Conservation (phyloP, 2,329 filamentous ascomycete genomes). For the Colletotrichum sp. region DNA sequence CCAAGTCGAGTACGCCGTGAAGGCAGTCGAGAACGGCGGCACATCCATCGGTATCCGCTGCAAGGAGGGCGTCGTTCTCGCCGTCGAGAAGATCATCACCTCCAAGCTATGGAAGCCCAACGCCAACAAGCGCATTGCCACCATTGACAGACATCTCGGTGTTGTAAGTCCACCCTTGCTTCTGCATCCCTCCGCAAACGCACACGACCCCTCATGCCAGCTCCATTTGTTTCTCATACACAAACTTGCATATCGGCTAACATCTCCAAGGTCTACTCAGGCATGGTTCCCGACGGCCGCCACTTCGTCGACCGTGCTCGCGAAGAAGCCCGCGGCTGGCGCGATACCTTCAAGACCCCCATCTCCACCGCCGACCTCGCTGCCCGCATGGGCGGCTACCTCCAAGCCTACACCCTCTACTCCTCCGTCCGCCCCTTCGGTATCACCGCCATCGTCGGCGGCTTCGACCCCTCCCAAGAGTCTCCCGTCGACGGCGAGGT, state of each 20-base stretch:
- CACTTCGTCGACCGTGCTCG: slow-evolving; percentile 95
- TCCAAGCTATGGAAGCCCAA: slow-evolving; percentile 95
- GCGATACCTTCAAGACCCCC: slow-evolving; percentile 91
- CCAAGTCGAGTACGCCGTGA: slow-evolving; percentile 98
- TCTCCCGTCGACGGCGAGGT: slow-evolving; percentile 89
- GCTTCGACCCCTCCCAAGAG: slow-evolving; percentile 90
- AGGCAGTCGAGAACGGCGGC: slow-evolving; percentile 97
- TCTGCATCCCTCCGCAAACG: not conserved
- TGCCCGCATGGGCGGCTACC: slow-evolving; percentile 91
- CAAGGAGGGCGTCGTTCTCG: slow-evolving; percentile 95
- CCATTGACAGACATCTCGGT: slow-evolving; percentile 91
- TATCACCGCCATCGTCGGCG: slow-evolving; percentile 91
- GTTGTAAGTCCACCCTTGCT: slow-evolving; percentile 66
- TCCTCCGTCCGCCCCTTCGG: slow-evolving; percentile 96
- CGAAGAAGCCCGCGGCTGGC: slow-evolving; percentile 92
- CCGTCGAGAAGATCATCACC: slow-evolving; percentile 93
- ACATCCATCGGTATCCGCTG: slow-evolving; percentile 96
- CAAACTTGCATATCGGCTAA: not conserved
- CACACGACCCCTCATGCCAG: not conserved
- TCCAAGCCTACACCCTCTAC: slow-evolving; percentile 97
- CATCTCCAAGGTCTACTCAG: slow-evolving; percentile 79
- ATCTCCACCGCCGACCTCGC: slow-evolving; percentile 90
- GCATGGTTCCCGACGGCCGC: slow-evolving; percentile 91
- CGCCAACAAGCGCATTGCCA: slow-evolving; percentile 97
- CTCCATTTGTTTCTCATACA: not conserved